Conservation (phyloP, 2,329 filamentous ascomycete genomes). For the Aspergillus phoenicis region DNA sequence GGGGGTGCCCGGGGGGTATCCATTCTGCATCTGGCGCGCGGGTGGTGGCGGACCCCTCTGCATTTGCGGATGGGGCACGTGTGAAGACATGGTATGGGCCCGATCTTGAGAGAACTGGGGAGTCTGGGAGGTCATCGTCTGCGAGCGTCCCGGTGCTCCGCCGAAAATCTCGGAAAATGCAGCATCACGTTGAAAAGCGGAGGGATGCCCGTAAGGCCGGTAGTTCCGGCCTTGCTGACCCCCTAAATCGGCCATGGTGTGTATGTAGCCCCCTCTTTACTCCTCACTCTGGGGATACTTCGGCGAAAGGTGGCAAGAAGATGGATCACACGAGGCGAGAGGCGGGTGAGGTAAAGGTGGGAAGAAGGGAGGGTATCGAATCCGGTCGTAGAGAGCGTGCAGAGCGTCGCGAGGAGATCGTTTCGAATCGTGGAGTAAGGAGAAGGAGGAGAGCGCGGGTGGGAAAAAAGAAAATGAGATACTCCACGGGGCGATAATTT, state of each 20-base stretch:
- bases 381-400: constrained; percentile 38
- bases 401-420: constrained; percentile 36
- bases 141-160: constrained; percentile 79
- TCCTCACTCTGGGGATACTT: constrained; percentile 7
- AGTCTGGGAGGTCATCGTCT: constrained; percentile 88
- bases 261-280: constrained; percentile 14
- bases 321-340: constrained; percentile 12
- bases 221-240: constrained; percentile 64
- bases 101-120: constrained; percentile 65
- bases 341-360: constrained; percentile 9
- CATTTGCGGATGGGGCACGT: constrained; percentile 47
- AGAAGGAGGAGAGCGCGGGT: constrained; percentile 22
- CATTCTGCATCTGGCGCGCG: constrained; percentile 48
- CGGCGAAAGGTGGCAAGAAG: constrained; percentile 11
- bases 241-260: constrained; percentile 65
- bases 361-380: constrained; percentile 26
- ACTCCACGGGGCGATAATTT: constrained; percentile 25
- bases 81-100: constrained; percentile 75
- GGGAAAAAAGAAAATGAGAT: constrained; percentile 19
- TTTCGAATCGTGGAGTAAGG: constrained; percentile 36
- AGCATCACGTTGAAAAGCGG: constrained; percentile 76
- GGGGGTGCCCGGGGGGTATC: constrained; percentile 43
- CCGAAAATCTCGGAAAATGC: constrained; percentile 97
- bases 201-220: constrained; percentile 57
- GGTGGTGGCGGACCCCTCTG: constrained; percentile 46